Base-by-base conservation (phyloP, 78 protist species). In the Chrysochromulina tobinii region DNA sequence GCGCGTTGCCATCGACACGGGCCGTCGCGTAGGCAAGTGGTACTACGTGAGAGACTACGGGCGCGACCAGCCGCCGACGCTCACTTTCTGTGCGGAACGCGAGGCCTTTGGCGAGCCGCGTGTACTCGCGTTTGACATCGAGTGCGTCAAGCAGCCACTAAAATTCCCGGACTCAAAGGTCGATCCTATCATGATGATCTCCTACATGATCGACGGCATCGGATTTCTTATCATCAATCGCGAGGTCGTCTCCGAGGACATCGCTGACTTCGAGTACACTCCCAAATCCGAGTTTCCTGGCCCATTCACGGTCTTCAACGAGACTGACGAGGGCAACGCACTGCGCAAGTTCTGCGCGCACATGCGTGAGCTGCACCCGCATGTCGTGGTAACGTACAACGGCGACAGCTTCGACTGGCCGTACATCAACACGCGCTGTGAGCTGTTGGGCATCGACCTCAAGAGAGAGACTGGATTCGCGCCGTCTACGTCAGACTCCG, bases 371-470 rank as follows among this genome's bases (percentile, higher is more conserved):
- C 54, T 27, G 48, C 94, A 92, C 61, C 99, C 99, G 15, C 68
- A 79, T 68, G 90, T 99, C 11, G 92, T 92, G 87, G 99, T 98
- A 50, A 97, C 99, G 1, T 99, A 88, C 92, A 99, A 99, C 97
- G 99, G 99, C 50, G 99, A 99, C 90, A 90, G 61, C 61, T 99
- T 99, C 95, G 99, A 99, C 93, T 99, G 98, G 98, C 99, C 99
- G 0, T 99, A 67, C 73, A 18, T 67, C 38, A 7, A 25, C 11
- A 7, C 1, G 73, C 73, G 73, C 25, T 8, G 23, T 38, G 2
- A 1, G 18, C 18, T 25, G 73, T 50, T 92, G 53, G 98, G 95
- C 58, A 58, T 98, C 21, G 48, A 55, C 88, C 64, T 59, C 23
- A 7, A 59, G 64, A 59, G 12, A 59, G 64, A 59, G 64, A 59